phyloP scores from a whole-genome alignment of 2,329 filamentous ascomycete species.

The Venturia oleaginea region DNA sequence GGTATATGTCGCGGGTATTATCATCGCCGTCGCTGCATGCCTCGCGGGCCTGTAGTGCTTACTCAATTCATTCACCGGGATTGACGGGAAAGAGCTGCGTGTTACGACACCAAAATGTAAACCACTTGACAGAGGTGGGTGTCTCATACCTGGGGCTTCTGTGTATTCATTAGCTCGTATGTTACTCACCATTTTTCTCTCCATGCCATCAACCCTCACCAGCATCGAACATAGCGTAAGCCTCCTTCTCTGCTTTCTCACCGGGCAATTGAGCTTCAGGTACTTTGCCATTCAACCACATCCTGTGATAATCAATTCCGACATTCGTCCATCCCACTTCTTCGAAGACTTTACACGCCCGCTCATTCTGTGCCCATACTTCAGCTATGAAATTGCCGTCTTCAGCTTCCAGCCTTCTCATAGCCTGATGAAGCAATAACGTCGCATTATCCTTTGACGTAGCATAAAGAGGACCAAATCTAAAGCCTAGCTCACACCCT shows the following conservation, averaged over 20 bases:
- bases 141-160: no score
- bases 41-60: no score
- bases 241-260: constrained; percentile 23
- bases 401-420: constrained; percentile 18
- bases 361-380: constrained; percentile 25
- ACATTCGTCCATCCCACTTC: constrained; percentile 24
- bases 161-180: no score
- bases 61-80: no score
- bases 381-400: constrained; percentile 25
- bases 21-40: no score
- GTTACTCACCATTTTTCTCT: neutral
- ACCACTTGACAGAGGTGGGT: no score
- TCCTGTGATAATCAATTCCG: constrained; percentile 28
- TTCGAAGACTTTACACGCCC: constrained; percentile 24
- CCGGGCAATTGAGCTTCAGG: constrained; percentile 24
- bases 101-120: no score
- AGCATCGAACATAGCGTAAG: constrained; percentile 30
- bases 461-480: constrained; percentile 30
- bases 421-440: constrained; percentile 21
- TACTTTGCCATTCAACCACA: constrained; percentile 28
- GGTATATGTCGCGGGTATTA: no score
- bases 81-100: no score
- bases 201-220: constrained; percentile 18
- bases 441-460: constrained; percentile 19
- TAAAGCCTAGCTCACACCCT: constrained; percentile 23